Conservation (phyloP, 225 moss, liverwort and hornwort species). For the Neckera pumila region DNA sequence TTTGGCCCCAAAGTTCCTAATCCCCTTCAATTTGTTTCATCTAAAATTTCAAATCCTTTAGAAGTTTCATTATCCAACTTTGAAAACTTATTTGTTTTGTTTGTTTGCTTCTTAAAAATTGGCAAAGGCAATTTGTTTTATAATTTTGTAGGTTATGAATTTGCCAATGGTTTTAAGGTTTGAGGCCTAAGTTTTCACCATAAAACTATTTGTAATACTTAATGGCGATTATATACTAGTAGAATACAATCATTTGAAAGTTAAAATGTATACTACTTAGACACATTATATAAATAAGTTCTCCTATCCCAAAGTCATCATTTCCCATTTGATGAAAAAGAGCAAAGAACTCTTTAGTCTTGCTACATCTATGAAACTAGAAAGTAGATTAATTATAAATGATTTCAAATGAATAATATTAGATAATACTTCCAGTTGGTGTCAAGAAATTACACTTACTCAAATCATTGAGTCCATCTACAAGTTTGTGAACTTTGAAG, state of each 20-base stretch:
- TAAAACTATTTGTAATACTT: background rate
- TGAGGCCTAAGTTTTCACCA: background rate
- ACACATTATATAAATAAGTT: no score
- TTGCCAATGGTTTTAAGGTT: background rate
- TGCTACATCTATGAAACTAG: background rate
- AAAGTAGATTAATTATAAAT: background rate
- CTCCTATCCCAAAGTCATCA: background rate
- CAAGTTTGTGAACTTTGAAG: background rate
- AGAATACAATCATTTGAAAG: background rate
- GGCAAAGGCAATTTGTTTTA: background rate
- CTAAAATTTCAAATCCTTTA: background rate
- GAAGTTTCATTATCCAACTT: background rate
- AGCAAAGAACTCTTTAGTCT: no score
- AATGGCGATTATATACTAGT: background rate
- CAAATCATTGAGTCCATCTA: background rate
- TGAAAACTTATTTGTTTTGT: background rate
- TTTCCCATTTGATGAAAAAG: background rate
- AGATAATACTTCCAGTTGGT: background rate
- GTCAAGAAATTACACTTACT: background rate
- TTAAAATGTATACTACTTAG: background rate
- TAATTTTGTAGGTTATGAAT: background rate
- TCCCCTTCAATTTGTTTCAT: background rate
- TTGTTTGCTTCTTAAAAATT: background rate
- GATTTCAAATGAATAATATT: no score
- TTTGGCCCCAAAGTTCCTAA: background rate